Conservation (phyloP, 257 asterid species). For the Avicennia marina region DNA sequence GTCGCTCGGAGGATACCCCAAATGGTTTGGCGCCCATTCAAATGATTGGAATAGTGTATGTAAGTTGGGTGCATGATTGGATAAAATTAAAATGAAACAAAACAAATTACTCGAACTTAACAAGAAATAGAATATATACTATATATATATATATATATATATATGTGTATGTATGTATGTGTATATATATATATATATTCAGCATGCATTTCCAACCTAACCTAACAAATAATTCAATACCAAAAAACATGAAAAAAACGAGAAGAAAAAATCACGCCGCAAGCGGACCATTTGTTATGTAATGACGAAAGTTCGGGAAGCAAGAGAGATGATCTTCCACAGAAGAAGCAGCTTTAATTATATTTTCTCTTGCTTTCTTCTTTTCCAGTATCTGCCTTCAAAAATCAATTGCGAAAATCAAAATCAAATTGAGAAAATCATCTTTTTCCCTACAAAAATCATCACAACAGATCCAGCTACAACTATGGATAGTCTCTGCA, state of each 20-base stretch:
- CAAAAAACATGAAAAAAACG: not conserved
- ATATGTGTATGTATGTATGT: no score
- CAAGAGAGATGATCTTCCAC: constrained; percentile 51
- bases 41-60: no score
- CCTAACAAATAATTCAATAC: not conserved
- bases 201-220: not conserved
- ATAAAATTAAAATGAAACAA: not conserved
- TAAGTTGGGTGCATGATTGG: no score
- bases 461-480: not conserved
- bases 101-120: not conserved
- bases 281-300: constrained; percentile 43
- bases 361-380: constrained; percentile 52
- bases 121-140: not conserved
- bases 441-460: not conserved
- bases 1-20: no score
- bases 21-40: no score
- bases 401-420: constrained; percentile 10
- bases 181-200: no score
- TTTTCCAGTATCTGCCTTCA: constrained; percentile 56
- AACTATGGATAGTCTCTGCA: not conserved
- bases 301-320: constrained; percentile 53
- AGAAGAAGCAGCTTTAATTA: constrained; percentile 46
- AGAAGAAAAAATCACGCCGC: not conserved
- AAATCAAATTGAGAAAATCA: not conserved
- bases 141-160: no score